A percentile compares a stretch with the other conserved stretches of the same genome.
Evolutionary conservation across 2,329 filamentous ascomycete genomes (phyloP).

Genomic region (Pseudopyrenochaeta lycopersici): DNA sequence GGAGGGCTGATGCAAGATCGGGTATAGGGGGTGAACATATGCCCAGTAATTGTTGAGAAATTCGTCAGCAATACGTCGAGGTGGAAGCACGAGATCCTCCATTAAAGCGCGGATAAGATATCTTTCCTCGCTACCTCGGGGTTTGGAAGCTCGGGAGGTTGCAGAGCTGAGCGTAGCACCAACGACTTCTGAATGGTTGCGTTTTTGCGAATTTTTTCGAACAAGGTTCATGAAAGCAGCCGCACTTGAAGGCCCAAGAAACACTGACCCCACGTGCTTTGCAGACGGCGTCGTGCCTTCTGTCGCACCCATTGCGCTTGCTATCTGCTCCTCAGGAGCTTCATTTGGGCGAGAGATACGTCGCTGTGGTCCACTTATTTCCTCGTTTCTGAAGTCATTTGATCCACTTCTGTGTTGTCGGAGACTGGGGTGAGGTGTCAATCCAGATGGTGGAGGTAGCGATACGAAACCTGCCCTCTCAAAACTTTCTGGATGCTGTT

Average conservation of each 20-base stretch:
- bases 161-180: neutral
- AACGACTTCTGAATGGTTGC: neutral
- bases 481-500: conserved; percentile 1
- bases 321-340: neutral
- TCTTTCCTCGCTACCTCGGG: neutral
- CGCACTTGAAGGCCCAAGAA: conserved; percentile 9
- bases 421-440: neutral
- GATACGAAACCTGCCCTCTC: neutral
- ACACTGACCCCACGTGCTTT: conserved; percentile 1
- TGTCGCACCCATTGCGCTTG: conserved; percentile 4
- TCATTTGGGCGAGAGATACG: neutral
- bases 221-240: conserved; percentile 12
- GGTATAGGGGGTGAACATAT: conserved; percentile 10
- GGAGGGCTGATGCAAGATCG: conserved; percentile 6
- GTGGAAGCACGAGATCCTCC: conserved; percentile 6
- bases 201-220: neutral
- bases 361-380: neutral
- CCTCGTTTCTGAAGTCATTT: neutral
- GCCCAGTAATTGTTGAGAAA: conserved; percentile 9
- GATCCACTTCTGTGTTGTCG: neutral
- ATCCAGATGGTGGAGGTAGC: neutral
- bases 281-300: conserved; percentile 3
- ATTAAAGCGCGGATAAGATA: neutral
- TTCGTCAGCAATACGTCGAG: conserved; percentile 5
- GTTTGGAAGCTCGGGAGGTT: neutral